Evolutionary conservation across 2,329 filamentous ascomycete genomes (phyloP).

Genomic region (Clarireedia paspali): DNA sequence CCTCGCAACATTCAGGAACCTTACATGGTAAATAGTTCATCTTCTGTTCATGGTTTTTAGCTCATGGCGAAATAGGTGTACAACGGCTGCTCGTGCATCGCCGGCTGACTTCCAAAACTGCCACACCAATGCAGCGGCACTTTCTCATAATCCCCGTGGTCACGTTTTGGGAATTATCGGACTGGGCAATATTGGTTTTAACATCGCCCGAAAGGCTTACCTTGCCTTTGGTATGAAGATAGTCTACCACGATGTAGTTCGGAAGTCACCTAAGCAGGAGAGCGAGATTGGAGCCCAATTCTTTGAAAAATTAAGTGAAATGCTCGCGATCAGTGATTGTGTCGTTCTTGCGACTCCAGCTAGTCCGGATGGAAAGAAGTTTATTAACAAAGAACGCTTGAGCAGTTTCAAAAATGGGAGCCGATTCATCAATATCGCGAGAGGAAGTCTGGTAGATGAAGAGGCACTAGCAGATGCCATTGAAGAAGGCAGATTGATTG

Average conservation of each 20-base stretch:
- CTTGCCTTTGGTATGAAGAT: conserved; percentile 60
- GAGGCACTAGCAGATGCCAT: conserved; percentile 53
- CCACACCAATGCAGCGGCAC: conserved; percentile 50
- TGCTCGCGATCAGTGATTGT: conserved; percentile 49
- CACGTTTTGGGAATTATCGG: conserved; percentile 60
- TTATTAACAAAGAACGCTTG: conserved; percentile 44
- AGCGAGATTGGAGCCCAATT: conserved; percentile 43
- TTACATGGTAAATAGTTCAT: conserved; percentile 45
- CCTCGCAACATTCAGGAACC: conserved; percentile 59
- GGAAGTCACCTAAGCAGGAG: conserved; percentile 31
- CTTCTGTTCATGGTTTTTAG: background rate
- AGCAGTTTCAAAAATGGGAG: conserved; percentile 44
- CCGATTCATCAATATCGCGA: conserved; percentile 58
- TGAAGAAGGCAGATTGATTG: conserved; percentile 40
- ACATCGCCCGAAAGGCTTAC: conserved; percentile 50
- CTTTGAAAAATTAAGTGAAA: conserved; percentile 41
- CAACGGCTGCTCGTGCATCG: conserved; percentile 20
- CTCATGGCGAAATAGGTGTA: conserved; percentile 16
- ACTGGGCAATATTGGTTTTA: conserved; percentile 57
- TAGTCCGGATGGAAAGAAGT: conserved; percentile 35
- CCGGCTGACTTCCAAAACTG: conserved; percentile 43
- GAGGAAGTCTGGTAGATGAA: conserved; percentile 58
- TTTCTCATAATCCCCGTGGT: conserved; percentile 55
- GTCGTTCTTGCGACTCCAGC: conserved; percentile 54
- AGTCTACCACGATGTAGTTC: conserved; percentile 51